Percentiles rank a stretch among this genome's conserved stretches.
Evolutionary conservation across 345 rosid species (phyloP).

Genomic region (Kandelia obovata): DNA sequence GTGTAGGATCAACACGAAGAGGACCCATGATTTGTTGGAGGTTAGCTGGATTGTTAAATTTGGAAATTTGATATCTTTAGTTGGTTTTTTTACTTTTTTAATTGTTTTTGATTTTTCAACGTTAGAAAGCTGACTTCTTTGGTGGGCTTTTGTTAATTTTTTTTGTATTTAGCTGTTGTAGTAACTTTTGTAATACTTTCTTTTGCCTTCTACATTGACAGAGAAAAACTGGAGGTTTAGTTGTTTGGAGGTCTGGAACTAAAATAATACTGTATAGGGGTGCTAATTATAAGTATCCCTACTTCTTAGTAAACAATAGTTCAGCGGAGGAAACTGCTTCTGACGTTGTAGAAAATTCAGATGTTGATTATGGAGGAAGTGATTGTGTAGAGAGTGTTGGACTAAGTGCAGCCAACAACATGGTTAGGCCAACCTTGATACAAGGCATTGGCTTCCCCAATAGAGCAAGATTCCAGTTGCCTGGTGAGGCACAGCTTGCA

Average conservation of each 20-base stretch:
- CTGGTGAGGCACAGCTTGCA: constrained; percentile 69
- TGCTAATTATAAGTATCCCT: constrained; percentile 70
- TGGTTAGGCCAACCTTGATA: constrained; percentile 33
- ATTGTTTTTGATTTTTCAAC: not conserved
- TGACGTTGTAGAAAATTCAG: constrained; percentile 24
- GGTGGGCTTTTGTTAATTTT: not conserved
- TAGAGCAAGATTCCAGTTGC: constrained; percentile 74
- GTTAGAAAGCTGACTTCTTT: not conserved
- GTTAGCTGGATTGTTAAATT: constrained; percentile 27
- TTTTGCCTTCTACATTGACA: constrained; percentile 29
- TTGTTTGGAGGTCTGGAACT: constrained; percentile 92
- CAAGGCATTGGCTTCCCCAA: constrained; percentile 71
- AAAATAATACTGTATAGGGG: constrained; percentile 84
- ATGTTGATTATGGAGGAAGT: constrained; percentile 24
- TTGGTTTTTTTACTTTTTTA: not conserved
- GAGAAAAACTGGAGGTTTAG: constrained; percentile 95
- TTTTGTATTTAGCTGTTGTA: not conserved
- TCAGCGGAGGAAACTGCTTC: constrained; percentile 24
- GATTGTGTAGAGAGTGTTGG: constrained; percentile 24
- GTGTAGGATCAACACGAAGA: constrained; percentile 79
- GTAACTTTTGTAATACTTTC: constrained; percentile 8
- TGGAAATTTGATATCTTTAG: not conserved
- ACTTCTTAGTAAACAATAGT: constrained; percentile 47
- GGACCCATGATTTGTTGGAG: constrained; percentile 96
- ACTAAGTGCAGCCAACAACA: constrained; percentile 20